A percentile compares a stretch with the other conserved stretches of the same genome.
Evolutionary conservation across 2,329 filamentous ascomycete species (phyloP).

Genomic region (Ascochyta clinopodiicola): DNA sequence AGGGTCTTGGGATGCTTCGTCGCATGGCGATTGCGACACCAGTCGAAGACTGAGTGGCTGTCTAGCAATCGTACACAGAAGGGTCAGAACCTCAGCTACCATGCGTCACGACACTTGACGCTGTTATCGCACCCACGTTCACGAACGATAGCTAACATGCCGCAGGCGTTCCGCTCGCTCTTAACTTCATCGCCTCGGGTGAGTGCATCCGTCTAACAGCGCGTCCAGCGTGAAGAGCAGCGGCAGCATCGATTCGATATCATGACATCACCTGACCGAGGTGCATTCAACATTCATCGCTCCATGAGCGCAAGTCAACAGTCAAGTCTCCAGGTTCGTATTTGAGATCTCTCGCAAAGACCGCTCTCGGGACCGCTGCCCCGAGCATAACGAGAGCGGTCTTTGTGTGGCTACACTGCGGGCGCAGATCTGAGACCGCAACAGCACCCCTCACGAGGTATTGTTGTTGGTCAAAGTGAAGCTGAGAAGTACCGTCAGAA

Average conservation of each 20-base stretch:
- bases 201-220: slow-evolving; percentile 63
- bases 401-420: slow-evolving; percentile 75
- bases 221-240: slow-evolving; percentile 55
- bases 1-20: slow-evolving; percentile 69
- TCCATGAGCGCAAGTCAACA: slow-evolving; percentile 20
- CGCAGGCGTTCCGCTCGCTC: slow-evolving; percentile 76
- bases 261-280: slow-evolving; percentile 19
- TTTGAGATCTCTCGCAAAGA: slow-evolving; percentile 48
- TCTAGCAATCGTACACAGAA: slow-evolving; percentile 82
- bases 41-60: slow-evolving; percentile 74
- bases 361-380: slow-evolving; percentile 19
- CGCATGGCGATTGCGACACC: slow-evolving; percentile 63
- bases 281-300: slow-evolving; percentile 13
- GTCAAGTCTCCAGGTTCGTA: slow-evolving; percentile 47
- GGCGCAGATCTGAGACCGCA: slow-evolving; percentile 67
- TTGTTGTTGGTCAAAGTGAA: slow-evolving; percentile 57
- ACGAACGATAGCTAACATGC: slow-evolving; percentile 33
- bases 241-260: slow-evolving; percentile 66
- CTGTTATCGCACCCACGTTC: neutral
- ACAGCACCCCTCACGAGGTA: neutral
- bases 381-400: slow-evolving; percentile 19
- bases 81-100: slow-evolving; percentile 59
- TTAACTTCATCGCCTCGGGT: slow-evolving; percentile 93
- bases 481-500: slow-evolving; percentile 96
- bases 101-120: slow-evolving; percentile 9